These are phyloP conservation scores for Pseudogymnoascus sp. DNA, from an alignment of 2,329 filamentous ascomycete genomes.

Conservation along the genomic window DNA sequence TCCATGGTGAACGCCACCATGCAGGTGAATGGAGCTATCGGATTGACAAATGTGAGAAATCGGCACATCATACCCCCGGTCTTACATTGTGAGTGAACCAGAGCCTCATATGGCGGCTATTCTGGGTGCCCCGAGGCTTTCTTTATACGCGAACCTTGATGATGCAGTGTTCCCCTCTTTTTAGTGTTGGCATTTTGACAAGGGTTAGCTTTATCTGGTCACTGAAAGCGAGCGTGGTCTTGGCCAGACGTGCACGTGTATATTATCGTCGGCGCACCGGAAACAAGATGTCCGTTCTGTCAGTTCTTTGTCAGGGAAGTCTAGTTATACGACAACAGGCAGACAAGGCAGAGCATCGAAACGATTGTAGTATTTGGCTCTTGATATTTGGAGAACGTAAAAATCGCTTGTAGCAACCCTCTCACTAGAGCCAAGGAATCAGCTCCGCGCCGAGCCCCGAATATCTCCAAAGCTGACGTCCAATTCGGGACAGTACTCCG, in stretches of 20 bases:
- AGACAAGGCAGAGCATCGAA: not conserved
- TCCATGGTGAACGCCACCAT: not conserved
- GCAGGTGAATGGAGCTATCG: not conserved
- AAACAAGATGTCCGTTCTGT: not conserved
- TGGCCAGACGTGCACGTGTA: not conserved
- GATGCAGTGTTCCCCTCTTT: not conserved
- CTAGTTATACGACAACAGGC: no score
- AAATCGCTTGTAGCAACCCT: not conserved
- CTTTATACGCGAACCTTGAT: not conserved
- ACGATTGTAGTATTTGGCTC: not conserved
- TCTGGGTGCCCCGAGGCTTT: not conserved
- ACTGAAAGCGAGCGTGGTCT: not conserved
- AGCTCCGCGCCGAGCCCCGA: not conserved
- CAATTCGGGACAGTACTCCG: not conserved
- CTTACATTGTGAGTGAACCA: not conserved
- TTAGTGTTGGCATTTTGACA: conserved; percentile 2
- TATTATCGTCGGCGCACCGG: not conserved
- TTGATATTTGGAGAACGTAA: not conserved
- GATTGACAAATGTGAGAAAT: not conserved
- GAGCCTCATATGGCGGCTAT: not conserved
- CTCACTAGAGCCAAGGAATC: not conserved
- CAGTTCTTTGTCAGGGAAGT: not conserved
- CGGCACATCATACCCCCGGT: not conserved
- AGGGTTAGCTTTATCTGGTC: not conserved
- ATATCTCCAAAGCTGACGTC: not conserved